Percentiles rank a stretch among this genome's conserved stretches.
These are phyloP conservation scores for Stemphylium vesicarium DNA, from an alignment of 2,329 filamentous ascomycete genomes.

Conservation along the genomic window DNA sequence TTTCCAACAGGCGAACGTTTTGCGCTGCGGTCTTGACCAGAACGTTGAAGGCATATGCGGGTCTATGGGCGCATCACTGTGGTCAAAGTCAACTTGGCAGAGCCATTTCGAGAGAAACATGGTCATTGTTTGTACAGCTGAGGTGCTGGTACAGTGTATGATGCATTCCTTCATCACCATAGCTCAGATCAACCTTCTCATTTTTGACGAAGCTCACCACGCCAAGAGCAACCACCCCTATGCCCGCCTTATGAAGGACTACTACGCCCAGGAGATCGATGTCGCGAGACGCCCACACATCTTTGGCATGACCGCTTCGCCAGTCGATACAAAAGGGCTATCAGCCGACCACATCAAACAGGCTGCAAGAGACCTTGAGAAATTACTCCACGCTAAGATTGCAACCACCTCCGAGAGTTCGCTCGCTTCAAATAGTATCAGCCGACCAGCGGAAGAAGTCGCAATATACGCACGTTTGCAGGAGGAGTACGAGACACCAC, in stretches of 20 bases:
- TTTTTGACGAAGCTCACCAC: constrained; percentile 97
- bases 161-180: constrained; percentile 81
- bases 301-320: constrained; percentile 96
- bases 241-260: constrained; percentile 85
- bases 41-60: constrained; percentile 78
- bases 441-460: constrained; percentile 65
- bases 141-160: constrained; percentile 80
- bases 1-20: constrained; percentile 84
- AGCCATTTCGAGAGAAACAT: constrained; percentile 69
- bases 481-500: constrained; percentile 65
- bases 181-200: constrained; percentile 81
- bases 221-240: constrained; percentile 94
- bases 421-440: constrained; percentile 65
- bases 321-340: constrained; percentile 74
- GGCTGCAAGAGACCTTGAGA: constrained; percentile 76
- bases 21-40: constrained; percentile 81
- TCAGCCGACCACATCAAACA: constrained; percentile 66
- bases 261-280: constrained; percentile 66
- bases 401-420: constrained; percentile 72
- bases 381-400: constrained; percentile 79
- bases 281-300: constrained; percentile 69
- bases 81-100: constrained; percentile 66
- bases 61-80: constrained; percentile 66
- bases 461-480: constrained; percentile 62
- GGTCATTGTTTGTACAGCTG: constrained; percentile 91